phyloP scores from a whole-genome alignment of 148 eudicot genomes.

The Beta vulgaris region DNA sequence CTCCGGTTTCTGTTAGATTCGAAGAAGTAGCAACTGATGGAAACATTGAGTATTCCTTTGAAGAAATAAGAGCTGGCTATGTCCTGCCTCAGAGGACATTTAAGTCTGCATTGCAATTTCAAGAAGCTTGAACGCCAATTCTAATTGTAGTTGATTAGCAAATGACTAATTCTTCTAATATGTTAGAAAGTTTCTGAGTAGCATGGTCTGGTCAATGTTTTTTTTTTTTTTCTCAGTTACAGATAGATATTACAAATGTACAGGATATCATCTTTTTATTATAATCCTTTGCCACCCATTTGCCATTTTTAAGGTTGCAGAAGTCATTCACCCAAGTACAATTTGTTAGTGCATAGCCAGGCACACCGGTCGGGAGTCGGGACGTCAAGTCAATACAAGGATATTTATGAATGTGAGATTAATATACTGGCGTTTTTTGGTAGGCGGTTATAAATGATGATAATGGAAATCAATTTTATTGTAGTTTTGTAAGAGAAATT shows the following conservation, averaged over 20 bases:
- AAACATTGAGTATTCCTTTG: slow-evolving; percentile 60
- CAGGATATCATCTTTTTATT: background rate
- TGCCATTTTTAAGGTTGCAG: background rate
- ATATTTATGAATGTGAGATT: too few relatives aligned
- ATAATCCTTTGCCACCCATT: background rate
- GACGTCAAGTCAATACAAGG: too few relatives aligned
- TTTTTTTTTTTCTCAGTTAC: background rate
- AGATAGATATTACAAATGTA: background rate
- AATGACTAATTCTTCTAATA: background rate
- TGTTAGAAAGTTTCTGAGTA: background rate
- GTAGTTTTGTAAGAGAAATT: too few relatives aligned
- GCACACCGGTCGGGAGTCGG: too few relatives aligned
- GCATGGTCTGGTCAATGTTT: background rate
- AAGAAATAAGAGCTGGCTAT: slow-evolving; percentile 72
- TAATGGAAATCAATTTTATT: too few relatives aligned
- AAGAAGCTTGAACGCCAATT: slow-evolving; percentile 6
- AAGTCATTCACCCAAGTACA: background rate
- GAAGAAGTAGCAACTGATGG: slow-evolving; percentile 21
- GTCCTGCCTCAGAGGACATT: slow-evolving; percentile 26
- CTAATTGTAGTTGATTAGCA: slow-evolving; percentile 7
- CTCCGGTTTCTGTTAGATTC: slow-evolving; percentile 15
- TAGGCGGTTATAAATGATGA: too few relatives aligned
- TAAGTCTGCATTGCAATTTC: slow-evolving; percentile 22
- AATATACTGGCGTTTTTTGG: too few relatives aligned
- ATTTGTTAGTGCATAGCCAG: background rate